A percentile compares a stretch with the other conserved stretches of the same genome.
Conservation (phyloP, 2,329 filamentous ascomycete genomes). For the Claviceps pazoutovae region DNA sequence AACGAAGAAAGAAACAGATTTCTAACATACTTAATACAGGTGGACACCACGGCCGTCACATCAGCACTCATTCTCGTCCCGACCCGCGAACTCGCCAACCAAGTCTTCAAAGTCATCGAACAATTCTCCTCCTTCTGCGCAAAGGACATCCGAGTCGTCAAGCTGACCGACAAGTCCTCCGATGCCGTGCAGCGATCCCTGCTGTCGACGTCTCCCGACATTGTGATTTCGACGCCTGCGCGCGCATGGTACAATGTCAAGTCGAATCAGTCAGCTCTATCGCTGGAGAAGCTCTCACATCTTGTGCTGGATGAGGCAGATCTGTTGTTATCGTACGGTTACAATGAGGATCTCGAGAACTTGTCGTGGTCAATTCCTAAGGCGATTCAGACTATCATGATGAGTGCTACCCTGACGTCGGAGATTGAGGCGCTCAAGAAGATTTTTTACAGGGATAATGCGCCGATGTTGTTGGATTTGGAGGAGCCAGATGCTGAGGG, state of each 20-base stretch:
- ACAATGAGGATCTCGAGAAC: slow-evolving; percentile 76
- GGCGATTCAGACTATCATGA: slow-evolving; percentile 78
- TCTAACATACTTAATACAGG: slow-evolving; percentile 18
- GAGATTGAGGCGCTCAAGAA: slow-evolving; percentile 78
- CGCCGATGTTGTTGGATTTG: slow-evolving; percentile 66
- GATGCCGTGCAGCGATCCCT: slow-evolving; percentile 79
- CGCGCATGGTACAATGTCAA: slow-evolving; percentile 68
- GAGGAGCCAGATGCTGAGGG: slow-evolving; percentile 69
- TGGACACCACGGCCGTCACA: slow-evolving; percentile 39
- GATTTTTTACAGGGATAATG: slow-evolving; percentile 57
- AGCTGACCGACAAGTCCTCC: slow-evolving; percentile 80
- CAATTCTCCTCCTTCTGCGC: slow-evolving; percentile 70
- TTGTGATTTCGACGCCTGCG: slow-evolving; percentile 85
- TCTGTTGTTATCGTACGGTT: slow-evolving; percentile 83
- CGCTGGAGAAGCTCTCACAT: slow-evolving; percentile 56
- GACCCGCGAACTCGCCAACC: slow-evolving; percentile 84
- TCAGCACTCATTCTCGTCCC: slow-evolving; percentile 83
- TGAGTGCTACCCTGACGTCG: slow-evolving; percentile 81
- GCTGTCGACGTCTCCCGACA: slow-evolving; percentile 72
- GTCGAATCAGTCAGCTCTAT: slow-evolving; percentile 46
- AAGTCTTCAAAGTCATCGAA: slow-evolving; percentile 69
- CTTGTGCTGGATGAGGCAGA: slow-evolving; percentile 92
- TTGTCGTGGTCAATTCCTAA: slow-evolving; percentile 67
- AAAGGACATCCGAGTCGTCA: slow-evolving; percentile 69
- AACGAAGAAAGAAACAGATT: background rate